phyloP scores from a whole-genome alignment of 345 rosid genomes.

The Clarkia xantiana region DNA sequence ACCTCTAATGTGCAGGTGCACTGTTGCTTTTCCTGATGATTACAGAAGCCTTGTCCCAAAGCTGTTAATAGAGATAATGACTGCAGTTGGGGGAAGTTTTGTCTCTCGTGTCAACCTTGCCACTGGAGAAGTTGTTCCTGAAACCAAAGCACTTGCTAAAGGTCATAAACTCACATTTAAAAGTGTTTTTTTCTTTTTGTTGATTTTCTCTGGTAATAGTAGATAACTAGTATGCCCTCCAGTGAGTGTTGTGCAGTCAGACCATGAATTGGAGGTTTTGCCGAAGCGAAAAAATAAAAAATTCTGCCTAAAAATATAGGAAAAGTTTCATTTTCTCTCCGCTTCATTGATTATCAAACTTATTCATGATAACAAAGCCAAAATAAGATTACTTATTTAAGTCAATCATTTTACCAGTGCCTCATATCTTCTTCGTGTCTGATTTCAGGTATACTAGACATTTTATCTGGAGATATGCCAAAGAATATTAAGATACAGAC shows the following conservation, averaged over 20 bases:
- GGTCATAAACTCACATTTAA: constrained; percentile 24
- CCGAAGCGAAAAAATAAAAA: too few relatives aligned
- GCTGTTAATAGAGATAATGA: constrained; percentile 78
- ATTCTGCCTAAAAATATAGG: too few relatives aligned
- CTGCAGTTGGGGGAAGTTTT: constrained; percentile 53
- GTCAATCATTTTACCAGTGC: background rate
- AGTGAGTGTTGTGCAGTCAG: background rate
- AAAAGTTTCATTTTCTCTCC: too few relatives aligned
- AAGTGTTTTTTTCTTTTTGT: background rate
- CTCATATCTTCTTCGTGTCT: constrained; percentile 11
- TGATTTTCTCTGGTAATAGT: background rate
- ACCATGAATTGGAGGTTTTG: too few relatives aligned
- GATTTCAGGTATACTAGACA: constrained; percentile 62
- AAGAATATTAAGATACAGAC: constrained; percentile 81
- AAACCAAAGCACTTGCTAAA: constrained; percentile 80
- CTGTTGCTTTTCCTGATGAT: constrained; percentile 91
- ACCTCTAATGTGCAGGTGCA: constrained; percentile 43
- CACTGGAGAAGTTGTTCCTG: constrained; percentile 83
- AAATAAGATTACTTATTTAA: too few relatives aligned
- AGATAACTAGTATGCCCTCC: background rate
- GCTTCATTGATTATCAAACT: too few relatives aligned
- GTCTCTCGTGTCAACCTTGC: constrained; percentile 76
- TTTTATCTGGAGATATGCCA: constrained; percentile 84
- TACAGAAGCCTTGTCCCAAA: constrained; percentile 66
- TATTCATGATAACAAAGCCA: too few relatives aligned